Evolutionary conservation across 164 flowering plant species (phyloP), one percentile per base, ranked within the genome.

Genomic region (Warburgia ugandensis): DNA sequence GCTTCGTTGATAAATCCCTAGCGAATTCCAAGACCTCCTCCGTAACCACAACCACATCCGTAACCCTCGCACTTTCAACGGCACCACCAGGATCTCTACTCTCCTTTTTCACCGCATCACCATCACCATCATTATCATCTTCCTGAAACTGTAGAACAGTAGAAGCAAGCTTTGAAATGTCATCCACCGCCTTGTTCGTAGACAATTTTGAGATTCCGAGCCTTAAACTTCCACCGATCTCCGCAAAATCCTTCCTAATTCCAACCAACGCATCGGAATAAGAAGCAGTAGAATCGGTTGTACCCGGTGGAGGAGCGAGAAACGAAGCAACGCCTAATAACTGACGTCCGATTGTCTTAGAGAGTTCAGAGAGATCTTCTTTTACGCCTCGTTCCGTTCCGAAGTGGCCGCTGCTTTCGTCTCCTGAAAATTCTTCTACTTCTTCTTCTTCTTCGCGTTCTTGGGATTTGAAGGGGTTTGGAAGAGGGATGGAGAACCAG

Each of bases 1-100:
- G 95, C 64, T 86, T 92, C 83, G 74, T 79, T 5, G 86, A 72
- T 2, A 86, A 85, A 43, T 89, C 81, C 67, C 65, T 71, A 0
- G 90, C 97, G 54, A 89, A 89, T 2, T 82, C 59, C 72, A 89
- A 58, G 11, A 74, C 87, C 77, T 86, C 95, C 29, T 86, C 85
- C 1, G 85, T 83, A 35, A 86, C 52, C 42, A 87, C 95, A 40
- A 73, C 68, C 13, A 77, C 80, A 9, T 29, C 59, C n/a, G n/a
- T n/a, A n/a, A n/a, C n/a, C n/a, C n/a, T n/a, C n/a, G n/a, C n/a
- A n/a, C n/a, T n/a, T n/a, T n/a, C n/a, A n/a, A n/a, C n/a, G n/a
- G n/a, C n/a, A 6, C 59, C 65, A 25, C 45, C 12, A 31, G 43
- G 40, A 47, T 51, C 63, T n/a, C n/a, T n/a, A n/a, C n/a, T n/a